Percentiles rank a stretch among this genome's conserved stretches.
phyloP scores from a whole-genome alignment of 2,329 filamentous ascomycete genomes.

The Aspergillus piperis region DNA sequence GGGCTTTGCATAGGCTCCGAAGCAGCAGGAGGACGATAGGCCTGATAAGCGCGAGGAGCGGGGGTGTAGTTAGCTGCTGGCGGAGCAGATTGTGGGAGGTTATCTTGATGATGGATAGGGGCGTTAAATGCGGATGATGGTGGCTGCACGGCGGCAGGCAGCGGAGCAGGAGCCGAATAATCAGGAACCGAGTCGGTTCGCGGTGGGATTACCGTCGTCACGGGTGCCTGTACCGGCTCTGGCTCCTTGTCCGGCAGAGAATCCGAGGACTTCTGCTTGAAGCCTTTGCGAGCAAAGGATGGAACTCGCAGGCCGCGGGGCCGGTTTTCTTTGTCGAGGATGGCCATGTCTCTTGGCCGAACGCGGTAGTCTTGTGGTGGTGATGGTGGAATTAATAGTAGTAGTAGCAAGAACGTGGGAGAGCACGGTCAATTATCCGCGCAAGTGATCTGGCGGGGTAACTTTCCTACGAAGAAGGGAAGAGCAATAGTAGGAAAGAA shows the following conservation, averaged over 20 bases:
- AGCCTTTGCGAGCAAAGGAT: slow-evolving; percentile 34
- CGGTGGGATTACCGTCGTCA: slow-evolving; percentile 6
- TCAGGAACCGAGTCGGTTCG: slow-evolving; percentile 16
- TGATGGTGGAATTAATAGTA: no score
- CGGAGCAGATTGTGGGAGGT: not conserved
- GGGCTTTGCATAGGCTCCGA: slow-evolving; percentile 10
- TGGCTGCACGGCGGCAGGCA: slow-evolving; percentile 12
- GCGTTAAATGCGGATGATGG: not conserved
- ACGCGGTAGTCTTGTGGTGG: not conserved
- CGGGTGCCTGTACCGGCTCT: slow-evolving; percentile 15
- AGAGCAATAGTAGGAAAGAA: not conserved
- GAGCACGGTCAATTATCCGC: not conserved
- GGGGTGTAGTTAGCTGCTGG: not conserved
- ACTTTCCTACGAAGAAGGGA: no score
- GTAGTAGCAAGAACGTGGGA: not conserved
- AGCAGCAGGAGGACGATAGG: slow-evolving; percentile 2
- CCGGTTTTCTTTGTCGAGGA: slow-evolving; percentile 39
- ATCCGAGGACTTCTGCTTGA: slow-evolving; percentile 30
- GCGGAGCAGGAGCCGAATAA: not conserved
- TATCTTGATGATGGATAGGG: not conserved
- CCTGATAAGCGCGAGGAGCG: slow-evolving; percentile 3
- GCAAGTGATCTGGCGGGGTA: no score
- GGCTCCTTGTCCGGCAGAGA: slow-evolving; percentile 25
- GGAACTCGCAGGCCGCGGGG: slow-evolving; percentile 37
- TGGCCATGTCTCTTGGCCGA: slow-evolving; percentile 29